Percentiles rank a stretch among this genome's conserved stretches.
Evolutionary conservation across 768 basidiomycete genomes (phyloP).

Genomic region (Wakefieldia striispora): DNA sequence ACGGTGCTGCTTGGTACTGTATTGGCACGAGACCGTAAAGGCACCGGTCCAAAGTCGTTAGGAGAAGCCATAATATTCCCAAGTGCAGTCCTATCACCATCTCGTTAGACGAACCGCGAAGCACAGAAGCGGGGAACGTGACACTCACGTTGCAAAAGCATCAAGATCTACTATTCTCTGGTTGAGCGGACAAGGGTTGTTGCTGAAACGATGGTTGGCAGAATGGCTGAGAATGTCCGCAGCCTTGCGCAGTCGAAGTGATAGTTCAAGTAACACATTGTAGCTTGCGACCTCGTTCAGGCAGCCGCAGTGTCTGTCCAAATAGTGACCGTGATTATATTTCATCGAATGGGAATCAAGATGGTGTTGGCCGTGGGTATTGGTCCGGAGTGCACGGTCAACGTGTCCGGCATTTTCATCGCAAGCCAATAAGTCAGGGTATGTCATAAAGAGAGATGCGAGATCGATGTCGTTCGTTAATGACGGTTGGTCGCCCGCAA

Average conservation of each 20-base stretch:
- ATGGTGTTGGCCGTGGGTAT: conserved; percentile 3
- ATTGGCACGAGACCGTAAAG: conserved; percentile 15
- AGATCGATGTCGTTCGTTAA: conserved; percentile 41
- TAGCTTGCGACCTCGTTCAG: conserved; percentile 54
- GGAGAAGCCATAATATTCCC: conserved; percentile 33
- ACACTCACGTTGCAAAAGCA: conserved; percentile 49
- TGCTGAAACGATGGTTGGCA: conserved; percentile 34
- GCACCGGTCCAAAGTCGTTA: conserved; percentile 19
- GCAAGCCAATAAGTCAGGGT: conserved; percentile 21
- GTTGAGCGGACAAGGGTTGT: conserved; percentile 34
- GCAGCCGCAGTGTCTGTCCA: conserved; percentile 53
- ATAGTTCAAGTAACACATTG: conserved; percentile 62
- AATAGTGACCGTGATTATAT: conserved; percentile 9
- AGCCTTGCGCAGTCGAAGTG: conserved; percentile 58
- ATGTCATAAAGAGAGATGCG: conserved; percentile 40
- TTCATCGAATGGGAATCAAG: conserved; percentile 12
- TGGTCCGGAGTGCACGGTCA: conserved; percentile 4
- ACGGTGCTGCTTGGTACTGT: conserved; percentile 1
- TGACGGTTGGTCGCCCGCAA: conserved; percentile 24
- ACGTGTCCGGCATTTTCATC: conserved; percentile 10
- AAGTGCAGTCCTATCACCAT: conserved; percentile 38
- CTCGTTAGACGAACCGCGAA: conserved; percentile 9
- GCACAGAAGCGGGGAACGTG: background rate
- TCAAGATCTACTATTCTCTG: conserved; percentile 53
- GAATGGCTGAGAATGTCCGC: conserved; percentile 54